These are phyloP conservation scores for Volvox africanus DNA, from an alignment of 139 green algal genomes.

Conservation along the genomic window DNA sequence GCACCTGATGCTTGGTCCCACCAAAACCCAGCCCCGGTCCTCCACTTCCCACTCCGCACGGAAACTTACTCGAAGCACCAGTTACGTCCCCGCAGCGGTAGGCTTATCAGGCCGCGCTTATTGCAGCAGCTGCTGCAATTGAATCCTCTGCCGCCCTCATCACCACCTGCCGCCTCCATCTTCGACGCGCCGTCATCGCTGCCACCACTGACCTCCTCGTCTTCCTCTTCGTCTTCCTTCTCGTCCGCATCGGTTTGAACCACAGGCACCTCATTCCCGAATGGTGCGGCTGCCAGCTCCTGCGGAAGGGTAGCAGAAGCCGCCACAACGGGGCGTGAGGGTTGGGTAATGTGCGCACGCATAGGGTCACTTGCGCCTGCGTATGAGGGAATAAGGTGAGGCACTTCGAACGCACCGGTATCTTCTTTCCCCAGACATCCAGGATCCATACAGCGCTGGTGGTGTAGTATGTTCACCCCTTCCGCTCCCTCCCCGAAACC, in stretches of 20 bases:
- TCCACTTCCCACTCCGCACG: background rate
- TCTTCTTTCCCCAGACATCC: no score
- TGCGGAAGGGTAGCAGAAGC: background rate
- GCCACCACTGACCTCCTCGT: no score
- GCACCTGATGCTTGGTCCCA: no score
- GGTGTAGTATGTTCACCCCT: no score
- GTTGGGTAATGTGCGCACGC: no score
- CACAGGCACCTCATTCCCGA: constrained; percentile 3
- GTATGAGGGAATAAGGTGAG: no score
- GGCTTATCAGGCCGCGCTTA: background rate
- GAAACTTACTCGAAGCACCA: constrained; percentile 36
- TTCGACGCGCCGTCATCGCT: no score
- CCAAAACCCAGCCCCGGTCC: background rate
- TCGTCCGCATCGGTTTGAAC: background rate
- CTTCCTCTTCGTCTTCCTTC: background rate
- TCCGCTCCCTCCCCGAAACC: no score
- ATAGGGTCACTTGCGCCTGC: no score
- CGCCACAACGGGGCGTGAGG: no score
- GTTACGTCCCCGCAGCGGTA: constrained; percentile 37
- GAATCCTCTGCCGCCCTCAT: background rate
- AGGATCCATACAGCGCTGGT: no score
- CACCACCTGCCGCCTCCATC: background rate
- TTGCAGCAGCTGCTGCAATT: background rate
- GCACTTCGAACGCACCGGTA: no score
- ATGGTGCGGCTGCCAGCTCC: constrained; percentile 13